Conservation (phyloP, 306 rosid genomes). For the Casuarina glauca region DNA sequence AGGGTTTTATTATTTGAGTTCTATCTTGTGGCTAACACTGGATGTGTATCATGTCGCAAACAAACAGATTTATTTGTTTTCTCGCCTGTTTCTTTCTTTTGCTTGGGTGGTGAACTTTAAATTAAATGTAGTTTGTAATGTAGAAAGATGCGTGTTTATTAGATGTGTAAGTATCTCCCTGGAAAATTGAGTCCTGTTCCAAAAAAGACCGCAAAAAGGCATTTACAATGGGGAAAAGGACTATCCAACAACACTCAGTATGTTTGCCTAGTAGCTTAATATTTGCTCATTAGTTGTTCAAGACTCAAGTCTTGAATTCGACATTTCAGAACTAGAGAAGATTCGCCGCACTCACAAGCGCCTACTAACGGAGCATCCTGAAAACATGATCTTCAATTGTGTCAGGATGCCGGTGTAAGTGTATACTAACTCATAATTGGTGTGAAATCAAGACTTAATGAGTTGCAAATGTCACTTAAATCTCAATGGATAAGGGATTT, state of each 20-base stretch:
- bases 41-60: slow-evolving; percentile 34
- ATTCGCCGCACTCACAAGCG: too few species aligned
- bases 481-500: neutral
- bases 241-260: too few species aligned
- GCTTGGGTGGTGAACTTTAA: neutral
- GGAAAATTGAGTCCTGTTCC: neutral
- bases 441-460: too few species aligned
- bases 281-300: too few species aligned
- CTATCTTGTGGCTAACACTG: slow-evolving; percentile 20
- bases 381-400: too few species aligned
- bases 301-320: too few species aligned
- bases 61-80: neutral
- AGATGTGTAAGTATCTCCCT: neutral
- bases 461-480: too few species aligned
- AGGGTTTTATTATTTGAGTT: slow-evolving; percentile 40
- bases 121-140: neutral
- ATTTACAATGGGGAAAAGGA: neutral
- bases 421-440: too few species aligned
- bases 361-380: too few species aligned
- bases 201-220: neutral
- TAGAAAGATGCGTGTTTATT: slow-evolving; percentile 2
- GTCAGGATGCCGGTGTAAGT: too few species aligned
- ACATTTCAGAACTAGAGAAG: too few species aligned
- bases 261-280: too few species aligned
- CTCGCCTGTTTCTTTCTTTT: neutral